These are phyloP conservation scores for Epichloe aotearoae DNA, from an alignment of 2,329 filamentous ascomycete genomes.

Conservation along the genomic window DNA sequence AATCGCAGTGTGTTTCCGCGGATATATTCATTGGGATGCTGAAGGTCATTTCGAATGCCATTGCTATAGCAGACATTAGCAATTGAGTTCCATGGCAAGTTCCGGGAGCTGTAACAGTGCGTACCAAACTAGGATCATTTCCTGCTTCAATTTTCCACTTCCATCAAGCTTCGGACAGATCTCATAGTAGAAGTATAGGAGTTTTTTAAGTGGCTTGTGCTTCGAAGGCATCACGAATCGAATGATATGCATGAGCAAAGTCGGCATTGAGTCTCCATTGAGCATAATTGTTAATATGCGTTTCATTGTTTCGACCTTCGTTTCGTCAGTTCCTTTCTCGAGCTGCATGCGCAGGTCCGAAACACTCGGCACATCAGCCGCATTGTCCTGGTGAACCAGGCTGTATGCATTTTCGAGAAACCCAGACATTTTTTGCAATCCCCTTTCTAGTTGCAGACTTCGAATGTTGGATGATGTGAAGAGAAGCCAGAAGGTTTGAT, in stretches of 20 bases:
- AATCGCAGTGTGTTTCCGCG: constrained; percentile 96
- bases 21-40: constrained; percentile 97
- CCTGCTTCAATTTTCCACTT: constrained; percentile 91
- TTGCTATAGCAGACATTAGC: constrained; percentile 47
- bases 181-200: constrained; percentile 98
- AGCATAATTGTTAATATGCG: constrained; percentile 94
- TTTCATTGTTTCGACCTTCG: constrained; percentile 93
- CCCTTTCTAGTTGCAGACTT: constrained; percentile 2
- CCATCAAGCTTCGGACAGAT: constrained; percentile 93
- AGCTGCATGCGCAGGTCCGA: constrained; percentile 87
- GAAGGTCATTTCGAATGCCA: constrained; percentile 92
- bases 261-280: constrained; percentile 91
- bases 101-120: constrained; percentile 4
- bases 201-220: constrained; percentile 91
- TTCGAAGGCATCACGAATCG: constrained; percentile 99
- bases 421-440: constrained; percentile 56
- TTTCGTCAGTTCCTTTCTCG: constrained; percentile 87
- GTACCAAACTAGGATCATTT: constrained; percentile 98
- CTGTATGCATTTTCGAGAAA: constrained; percentile 95
- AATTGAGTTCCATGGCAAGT: background rate
- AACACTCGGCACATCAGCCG: constrained; percentile 77
- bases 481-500: background rate
- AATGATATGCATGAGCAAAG: constrained; percentile 98
- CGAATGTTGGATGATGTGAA: background rate
- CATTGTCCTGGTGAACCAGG: constrained; percentile 94